A percentile compares a stretch with the other conserved stretches of the same genome.
These are phyloP conservation scores for Trichoderma sp. DNA, from an alignment of 2,329 filamentous ascomycete genomes.

Conservation along the genomic window DNA sequence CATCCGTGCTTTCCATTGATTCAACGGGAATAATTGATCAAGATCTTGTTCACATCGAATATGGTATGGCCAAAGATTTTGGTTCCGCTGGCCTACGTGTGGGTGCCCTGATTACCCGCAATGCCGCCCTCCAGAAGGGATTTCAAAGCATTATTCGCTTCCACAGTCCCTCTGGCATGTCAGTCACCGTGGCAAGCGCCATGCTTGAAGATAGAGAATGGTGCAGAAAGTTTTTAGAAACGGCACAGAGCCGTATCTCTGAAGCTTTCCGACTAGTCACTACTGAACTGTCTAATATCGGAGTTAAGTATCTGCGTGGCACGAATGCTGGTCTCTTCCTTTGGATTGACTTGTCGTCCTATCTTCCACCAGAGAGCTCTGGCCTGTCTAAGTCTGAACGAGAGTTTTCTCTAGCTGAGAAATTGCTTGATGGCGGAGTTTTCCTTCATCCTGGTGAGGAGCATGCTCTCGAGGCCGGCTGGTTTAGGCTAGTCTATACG, in stretches of 20 bases:
- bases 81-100: neutral
- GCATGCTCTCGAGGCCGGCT: neutral
- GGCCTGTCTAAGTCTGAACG: neutral
- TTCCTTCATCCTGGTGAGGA: neutral
- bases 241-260: neutral
- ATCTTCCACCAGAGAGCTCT: neutral
- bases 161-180: neutral
- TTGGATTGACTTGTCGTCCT: neutral
- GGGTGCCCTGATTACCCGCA: neutral
- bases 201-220: neutral
- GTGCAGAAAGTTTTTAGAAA: neutral
- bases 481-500: neutral
- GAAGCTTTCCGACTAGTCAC: neutral
- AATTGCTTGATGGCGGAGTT: neutral
- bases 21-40: neutral
- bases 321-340: neutral
- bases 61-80: neutral
- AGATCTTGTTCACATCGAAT: neutral
- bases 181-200: neutral
- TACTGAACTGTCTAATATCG: neutral
- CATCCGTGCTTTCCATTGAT: neutral
- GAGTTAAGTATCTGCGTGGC: neutral
- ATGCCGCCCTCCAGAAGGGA: neutral
- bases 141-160: neutral
- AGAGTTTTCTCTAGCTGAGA: neutral